A percentile compares a stretch with the other conserved stretches of the same genome.
Conservation (phyloP, 2,329 filamentous ascomycete species). For the Apiospora sp. region DNA sequence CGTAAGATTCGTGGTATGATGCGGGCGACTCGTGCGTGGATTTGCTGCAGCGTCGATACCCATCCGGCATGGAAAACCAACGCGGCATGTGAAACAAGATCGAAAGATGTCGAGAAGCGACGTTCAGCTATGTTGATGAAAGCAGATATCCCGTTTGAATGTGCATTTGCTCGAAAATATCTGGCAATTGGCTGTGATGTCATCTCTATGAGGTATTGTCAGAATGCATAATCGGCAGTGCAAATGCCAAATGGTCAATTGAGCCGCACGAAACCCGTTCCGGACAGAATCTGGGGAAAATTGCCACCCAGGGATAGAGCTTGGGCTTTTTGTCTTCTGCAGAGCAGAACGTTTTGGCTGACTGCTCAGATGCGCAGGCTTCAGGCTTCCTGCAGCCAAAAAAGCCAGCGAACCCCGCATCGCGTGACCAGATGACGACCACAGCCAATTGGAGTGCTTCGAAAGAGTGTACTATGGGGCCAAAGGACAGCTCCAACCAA, state of each 20-base stretch:
- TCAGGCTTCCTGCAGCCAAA: neutral
- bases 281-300: constrained; percentile 8
- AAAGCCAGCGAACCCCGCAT: constrained; percentile 15
- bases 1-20: constrained; percentile 12
- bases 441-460: neutral
- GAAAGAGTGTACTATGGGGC: neutral
- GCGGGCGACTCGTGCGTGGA: neutral
- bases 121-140: neutral
- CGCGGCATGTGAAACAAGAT: neutral
- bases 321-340: neutral
- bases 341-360: neutral
- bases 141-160: neutral
- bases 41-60: neutral
- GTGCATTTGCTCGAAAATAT: neutral
- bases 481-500: neutral
- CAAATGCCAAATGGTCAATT: neutral
- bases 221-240: neutral
- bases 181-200: neutral
- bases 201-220: neutral
- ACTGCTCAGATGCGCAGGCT: neutral
- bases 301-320: constrained; percentile 7
- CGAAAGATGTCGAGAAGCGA: neutral
- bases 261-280: constrained; percentile 9
- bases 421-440: constrained; percentile 9
- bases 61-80: neutral